Base-by-base conservation (phyloP, 1,284 basidiomycete genomes). In the Puccinia polysora region DNA sequence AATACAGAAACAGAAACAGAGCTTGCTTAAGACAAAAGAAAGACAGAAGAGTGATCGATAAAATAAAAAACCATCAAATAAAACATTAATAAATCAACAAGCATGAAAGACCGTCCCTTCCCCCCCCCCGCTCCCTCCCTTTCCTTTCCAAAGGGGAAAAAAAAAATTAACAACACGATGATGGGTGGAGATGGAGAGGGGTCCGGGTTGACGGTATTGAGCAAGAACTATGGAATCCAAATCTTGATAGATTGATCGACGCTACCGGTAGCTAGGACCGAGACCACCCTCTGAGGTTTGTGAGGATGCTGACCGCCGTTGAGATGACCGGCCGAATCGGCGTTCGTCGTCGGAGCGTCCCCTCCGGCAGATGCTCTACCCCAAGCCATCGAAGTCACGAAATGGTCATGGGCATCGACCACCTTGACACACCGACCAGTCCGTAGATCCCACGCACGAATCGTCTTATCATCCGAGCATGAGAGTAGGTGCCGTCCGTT, bases 391-490 rank as follows among this genome's bases (percentile, higher is more conserved):
- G 86, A 87, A 30, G 87, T 86, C 3, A 91, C 87, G 77, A 95
- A 94, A 78, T 91, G 90, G 2, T 84, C 84, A 79, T 94, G 91
- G 0, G 90, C 90, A 74, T 93, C 89, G 55, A 94, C 84, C 47
- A 86, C 89, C 81, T 89, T 90, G 75, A 86, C 83, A 77, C 89
- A 89, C 74, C 91, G 85, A 1, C 90, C 88, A 2, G 87, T 89
- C 43, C 84, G 83, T 45, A 95, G 82, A 75, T 95, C 91, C 91
- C 91, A 95, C 15, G 92, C 84, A 8, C 89, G 86, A 77, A 94
- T 86, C 8, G 90, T 91, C 81, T 92, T 90, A 83, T 95, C 91
- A 80, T 95, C 91, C 4, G 89, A 89, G 1, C 88, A 90, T 1
- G 90, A 91, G 15, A 95, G 83, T 4, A 95, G 85, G 78, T 86